Conservation (phyloP, 192 early-diverging fungal genomes). For the Geranomyces variabilis region DNA sequence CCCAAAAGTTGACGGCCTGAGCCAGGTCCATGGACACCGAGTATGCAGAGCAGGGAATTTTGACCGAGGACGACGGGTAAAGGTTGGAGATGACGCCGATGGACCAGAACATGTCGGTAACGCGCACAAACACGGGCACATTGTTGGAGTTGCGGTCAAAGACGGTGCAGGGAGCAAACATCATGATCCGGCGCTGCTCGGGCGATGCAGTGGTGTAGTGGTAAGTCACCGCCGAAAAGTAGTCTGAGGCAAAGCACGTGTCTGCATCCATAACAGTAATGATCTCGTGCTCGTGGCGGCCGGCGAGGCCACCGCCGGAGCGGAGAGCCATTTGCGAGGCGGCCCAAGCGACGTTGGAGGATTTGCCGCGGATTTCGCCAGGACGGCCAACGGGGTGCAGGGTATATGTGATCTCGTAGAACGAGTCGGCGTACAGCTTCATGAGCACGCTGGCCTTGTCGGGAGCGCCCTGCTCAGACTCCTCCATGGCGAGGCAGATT, state of each 20-base stretch:
- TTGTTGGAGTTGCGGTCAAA: conserved; percentile 67
- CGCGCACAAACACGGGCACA: conserved; percentile 73
- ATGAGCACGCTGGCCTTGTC: conserved; percentile 62
- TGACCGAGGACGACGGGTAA: conserved; percentile 61
- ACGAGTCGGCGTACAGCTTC: conserved; percentile 58
- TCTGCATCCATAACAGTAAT: conserved; percentile 77
- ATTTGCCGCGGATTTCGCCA: conserved; percentile 75
- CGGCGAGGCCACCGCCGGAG: conserved; percentile 38
- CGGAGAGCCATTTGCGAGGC: conserved; percentile 52
- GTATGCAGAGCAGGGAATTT: conserved; percentile 79
- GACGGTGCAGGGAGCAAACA: conserved; percentile 59
- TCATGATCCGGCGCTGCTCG: conserved; percentile 54
- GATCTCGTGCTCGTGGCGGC: conserved; percentile 61
- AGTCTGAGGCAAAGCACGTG: conserved; percentile 73
- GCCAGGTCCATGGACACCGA: conserved; percentile 74
- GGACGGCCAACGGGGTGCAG: conserved; percentile 66
- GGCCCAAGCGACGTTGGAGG: conserved; percentile 72
- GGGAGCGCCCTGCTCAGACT: conserved; percentile 57
- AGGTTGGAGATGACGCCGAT: conserved; percentile 76
- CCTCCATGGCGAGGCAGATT: conserved; percentile 79
- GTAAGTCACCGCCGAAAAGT: conserved; percentile 58
- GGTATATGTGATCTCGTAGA: conserved; percentile 72
- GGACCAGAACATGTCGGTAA: conserved; percentile 77
- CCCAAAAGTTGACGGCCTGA: conserved; percentile 74
- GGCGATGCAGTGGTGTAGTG: conserved; percentile 51